Conservation (phyloP, 306 rosid genomes). For the Lablab purpureus region DNA sequence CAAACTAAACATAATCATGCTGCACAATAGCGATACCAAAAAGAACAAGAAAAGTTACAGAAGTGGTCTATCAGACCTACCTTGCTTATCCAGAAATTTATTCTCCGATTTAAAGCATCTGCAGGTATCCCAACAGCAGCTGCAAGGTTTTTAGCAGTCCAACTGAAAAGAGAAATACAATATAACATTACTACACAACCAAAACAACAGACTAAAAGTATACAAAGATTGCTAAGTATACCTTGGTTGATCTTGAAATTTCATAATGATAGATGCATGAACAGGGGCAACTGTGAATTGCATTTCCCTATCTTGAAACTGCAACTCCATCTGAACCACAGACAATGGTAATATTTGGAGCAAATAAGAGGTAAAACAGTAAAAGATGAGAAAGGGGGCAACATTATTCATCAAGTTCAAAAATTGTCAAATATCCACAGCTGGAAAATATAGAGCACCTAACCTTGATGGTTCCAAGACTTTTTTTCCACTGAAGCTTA, state of each 20-base stretch:
- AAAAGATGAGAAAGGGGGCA: constrained; percentile 19
- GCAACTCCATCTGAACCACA: constrained; percentile 81
- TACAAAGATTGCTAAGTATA: constrained; percentile 39
- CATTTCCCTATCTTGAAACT: constrained; percentile 84
- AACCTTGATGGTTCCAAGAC: constrained; percentile 96
- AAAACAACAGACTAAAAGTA: constrained; percentile 27
- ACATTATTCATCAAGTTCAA: constrained; percentile 16
- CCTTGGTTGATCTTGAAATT: constrained; percentile 84
- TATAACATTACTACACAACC: constrained; percentile 4
- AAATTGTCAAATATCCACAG: not conserved
- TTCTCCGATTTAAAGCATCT: constrained; percentile 78
- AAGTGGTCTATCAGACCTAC: constrained; percentile 48
- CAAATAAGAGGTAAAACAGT: constrained; percentile 28
- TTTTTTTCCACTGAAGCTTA: constrained; percentile 89
- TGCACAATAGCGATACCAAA: constrained; percentile 18
- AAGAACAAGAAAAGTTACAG: not conserved
- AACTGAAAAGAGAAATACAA: constrained; percentile 61
- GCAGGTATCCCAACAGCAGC: constrained; percentile 78
- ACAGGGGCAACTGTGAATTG: constrained; percentile 84
- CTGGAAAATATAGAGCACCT: constrained; percentile 30
- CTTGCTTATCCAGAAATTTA: constrained; percentile 92
- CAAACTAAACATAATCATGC: constrained; percentile 6
- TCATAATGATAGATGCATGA: constrained; percentile 87
- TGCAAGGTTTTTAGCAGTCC: constrained; percentile 82
- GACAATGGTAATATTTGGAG: constrained; percentile 36